Conservation (phyloP, 352 stramenopile species). For the Globisporangium spiculum region DNA sequence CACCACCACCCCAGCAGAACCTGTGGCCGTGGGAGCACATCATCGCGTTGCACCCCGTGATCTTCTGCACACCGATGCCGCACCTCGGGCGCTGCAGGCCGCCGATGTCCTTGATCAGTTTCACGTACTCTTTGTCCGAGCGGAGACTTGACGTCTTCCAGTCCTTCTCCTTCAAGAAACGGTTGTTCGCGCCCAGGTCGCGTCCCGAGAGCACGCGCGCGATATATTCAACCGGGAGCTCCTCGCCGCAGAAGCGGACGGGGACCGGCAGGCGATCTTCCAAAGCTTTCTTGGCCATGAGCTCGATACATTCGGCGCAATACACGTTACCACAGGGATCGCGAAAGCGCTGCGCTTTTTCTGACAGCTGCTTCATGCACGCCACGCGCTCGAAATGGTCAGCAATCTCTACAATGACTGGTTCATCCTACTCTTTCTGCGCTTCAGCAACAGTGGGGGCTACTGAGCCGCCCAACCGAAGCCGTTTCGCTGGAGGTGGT, state of each 20-base stretch:
- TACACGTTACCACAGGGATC: constrained; percentile 59
- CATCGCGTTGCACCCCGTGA: constrained; percentile 56
- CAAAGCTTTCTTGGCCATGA: constrained; percentile 51
- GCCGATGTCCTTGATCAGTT: constrained; percentile 26
- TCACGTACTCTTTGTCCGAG: constrained; percentile 62
- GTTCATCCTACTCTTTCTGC: background rate
- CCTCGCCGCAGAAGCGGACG: constrained; percentile 68
- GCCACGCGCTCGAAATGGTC: constrained; percentile 8
- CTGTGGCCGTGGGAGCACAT: constrained; percentile 52
- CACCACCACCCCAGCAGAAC: constrained; percentile 56
- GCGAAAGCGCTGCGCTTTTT: background rate
- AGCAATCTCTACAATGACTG: background rate
- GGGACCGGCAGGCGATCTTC: constrained; percentile 37
- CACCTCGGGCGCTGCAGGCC: constrained; percentile 67
- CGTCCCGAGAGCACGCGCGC: constrained; percentile 27
- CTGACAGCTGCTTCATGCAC: constrained; percentile 10
- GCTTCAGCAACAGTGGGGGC: constrained; percentile 18
- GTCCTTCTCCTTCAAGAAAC: constrained; percentile 50
- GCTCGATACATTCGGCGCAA: constrained; percentile 48
- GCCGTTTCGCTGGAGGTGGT: background rate
- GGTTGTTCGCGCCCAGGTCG: constrained; percentile 43
- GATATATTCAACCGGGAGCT: constrained; percentile 68
- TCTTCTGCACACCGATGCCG: constrained; percentile 58
- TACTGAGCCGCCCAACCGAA: background rate
- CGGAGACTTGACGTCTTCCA: constrained; percentile 44